phyloP scores from a whole-genome alignment of 1,139 yeast genomes.

The Cylindricascospora bacillispora region DNA sequence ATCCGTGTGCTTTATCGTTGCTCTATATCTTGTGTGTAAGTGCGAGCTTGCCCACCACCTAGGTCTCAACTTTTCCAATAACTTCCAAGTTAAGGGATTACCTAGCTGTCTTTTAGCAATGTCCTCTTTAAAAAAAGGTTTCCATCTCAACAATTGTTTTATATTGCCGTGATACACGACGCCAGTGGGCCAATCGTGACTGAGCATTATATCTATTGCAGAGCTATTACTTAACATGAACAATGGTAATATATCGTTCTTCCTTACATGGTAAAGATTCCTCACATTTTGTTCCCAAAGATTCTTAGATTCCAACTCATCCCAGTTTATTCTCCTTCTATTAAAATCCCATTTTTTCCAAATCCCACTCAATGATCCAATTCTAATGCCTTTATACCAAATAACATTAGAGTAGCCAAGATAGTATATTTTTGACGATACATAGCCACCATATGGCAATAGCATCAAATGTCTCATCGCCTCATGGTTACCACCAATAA shows the following conservation, averaged over 20 bases:
- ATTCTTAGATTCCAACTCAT: constrained; percentile 28
- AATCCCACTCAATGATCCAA: constrained; percentile 80
- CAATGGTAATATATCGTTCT: constrained; percentile 48
- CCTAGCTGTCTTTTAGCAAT: constrained; percentile 53
- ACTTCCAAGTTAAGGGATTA: constrained; percentile 51
- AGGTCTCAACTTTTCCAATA: constrained; percentile 49
- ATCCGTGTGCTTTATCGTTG: constrained; percentile 34
- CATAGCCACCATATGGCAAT: constrained; percentile 85
- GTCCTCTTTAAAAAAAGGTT: constrained; percentile 61
- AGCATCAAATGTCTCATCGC: constrained; percentile 67
- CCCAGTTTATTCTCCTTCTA: constrained; percentile 18
- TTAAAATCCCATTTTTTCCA: constrained; percentile 42
- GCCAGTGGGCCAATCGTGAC: constrained; percentile 95
- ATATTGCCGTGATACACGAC: constrained; percentile 55
- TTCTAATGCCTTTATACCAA: constrained; percentile 60
- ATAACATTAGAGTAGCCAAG: constrained; percentile 70
- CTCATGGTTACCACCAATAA: constrained; percentile 95
- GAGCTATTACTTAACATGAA: constrained; percentile 26
- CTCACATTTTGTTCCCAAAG: constrained; percentile 33
- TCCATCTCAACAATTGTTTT: constrained; percentile 34
- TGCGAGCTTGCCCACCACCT: constrained; percentile 81
- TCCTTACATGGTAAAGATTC: constrained; percentile 63
- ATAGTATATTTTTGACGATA: constrained; percentile 81
- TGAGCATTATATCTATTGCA: constrained; percentile 35
- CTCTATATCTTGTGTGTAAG: constrained; percentile 64